A percentile compares a stretch with the other conserved stretches of the same genome.
Evolutionary conservation across 2,329 filamentous ascomycete species (phyloP).

Genomic region (Botrytis medusae): DNA sequence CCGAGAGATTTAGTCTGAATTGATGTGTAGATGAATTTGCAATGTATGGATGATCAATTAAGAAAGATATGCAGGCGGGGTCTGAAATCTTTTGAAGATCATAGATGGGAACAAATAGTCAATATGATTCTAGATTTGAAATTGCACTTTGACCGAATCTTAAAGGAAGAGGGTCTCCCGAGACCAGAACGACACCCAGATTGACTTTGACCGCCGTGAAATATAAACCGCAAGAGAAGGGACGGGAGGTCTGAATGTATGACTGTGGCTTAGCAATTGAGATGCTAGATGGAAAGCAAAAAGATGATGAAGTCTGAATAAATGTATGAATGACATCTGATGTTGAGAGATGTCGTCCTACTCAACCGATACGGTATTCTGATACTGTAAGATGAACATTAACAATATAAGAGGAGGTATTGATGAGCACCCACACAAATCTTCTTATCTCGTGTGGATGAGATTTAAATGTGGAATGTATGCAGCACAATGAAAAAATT

Average conservation of each 20-base stretch:
- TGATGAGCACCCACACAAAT: background rate
- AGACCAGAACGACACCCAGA: no score
- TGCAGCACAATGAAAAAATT: no score
- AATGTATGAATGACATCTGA: background rate
- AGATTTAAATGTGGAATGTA: background rate
- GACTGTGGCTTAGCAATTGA: background rate
- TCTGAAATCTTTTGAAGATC: no score
- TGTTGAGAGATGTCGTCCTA: no score
- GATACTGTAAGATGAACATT: background rate
- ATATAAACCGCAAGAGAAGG: background rate
- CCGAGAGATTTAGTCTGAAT: background rate
- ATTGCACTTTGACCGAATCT: no score
- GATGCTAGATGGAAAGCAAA: background rate
- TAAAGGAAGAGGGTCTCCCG: no score
- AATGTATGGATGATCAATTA: background rate
- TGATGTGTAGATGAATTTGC: background rate
- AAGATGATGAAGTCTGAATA: background rate
- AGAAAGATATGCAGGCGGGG: background rate
- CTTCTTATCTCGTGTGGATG: background rate
- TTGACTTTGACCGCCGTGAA: no score
- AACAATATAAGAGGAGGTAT: background rate
- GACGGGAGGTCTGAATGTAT: background rate
- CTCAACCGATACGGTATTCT: no score
- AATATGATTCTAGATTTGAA: background rate
- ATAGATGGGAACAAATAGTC: background rate